Evolutionary conservation across 345 rosid species (phyloP).

Genomic region (Syzygium grande): DNA sequence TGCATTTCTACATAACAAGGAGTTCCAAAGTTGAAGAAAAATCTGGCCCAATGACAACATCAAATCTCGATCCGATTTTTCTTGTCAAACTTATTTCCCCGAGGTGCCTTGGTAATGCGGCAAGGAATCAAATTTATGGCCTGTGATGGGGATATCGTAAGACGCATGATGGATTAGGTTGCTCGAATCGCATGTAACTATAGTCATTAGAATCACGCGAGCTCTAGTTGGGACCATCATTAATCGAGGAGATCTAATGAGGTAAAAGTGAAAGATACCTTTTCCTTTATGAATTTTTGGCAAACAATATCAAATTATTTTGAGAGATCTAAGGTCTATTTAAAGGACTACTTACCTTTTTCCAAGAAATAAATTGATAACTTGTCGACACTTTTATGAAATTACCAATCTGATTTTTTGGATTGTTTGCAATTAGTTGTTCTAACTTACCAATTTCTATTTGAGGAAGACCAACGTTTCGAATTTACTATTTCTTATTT

Average conservation of each 20-base stretch:
- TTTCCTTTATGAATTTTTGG: background rate
- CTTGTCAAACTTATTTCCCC: background rate
- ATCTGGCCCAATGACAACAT: background rate
- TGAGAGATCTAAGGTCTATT: background rate
- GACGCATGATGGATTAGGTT: background rate
- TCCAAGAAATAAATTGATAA: too few species aligned
- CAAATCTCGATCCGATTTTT: background rate
- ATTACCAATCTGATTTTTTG: too few species aligned
- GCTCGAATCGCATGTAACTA: background rate
- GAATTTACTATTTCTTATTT: too few species aligned
- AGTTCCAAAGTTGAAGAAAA: background rate
- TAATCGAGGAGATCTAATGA: background rate
- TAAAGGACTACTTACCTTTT: background rate
- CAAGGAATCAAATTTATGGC: background rate
- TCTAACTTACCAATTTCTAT: too few species aligned
- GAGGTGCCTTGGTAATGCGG: background rate
- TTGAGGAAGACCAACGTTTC: too few species aligned
- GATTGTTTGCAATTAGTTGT: too few species aligned
- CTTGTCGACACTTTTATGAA: too few species aligned
- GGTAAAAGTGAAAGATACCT: background rate
- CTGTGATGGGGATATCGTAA: background rate
- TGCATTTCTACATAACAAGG: background rate
- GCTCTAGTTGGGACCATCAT: background rate
- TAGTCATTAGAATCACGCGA: background rate
- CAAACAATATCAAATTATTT: background rate